Evolutionary conservation across 768 basidiomycete species (phyloP).

Genomic region (Kwoniella botswanensis): DNA sequence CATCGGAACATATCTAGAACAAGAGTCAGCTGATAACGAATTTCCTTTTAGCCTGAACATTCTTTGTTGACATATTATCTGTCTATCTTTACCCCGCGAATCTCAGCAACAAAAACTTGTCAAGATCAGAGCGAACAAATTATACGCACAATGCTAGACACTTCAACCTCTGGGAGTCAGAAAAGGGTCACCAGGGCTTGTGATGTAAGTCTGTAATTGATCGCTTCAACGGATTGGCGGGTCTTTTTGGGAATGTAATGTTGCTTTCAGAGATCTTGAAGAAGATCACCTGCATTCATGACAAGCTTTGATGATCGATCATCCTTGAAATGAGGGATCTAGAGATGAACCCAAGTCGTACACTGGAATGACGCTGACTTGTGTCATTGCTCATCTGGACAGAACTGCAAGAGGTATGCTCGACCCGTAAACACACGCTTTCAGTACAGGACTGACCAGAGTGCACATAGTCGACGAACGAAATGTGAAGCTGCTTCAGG

Average conservation of each 20-base stretch:
- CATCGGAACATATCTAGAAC: neutral
- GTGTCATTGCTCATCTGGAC: neutral
- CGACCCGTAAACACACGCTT: neutral
- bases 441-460: neutral
- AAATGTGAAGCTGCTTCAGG: slow-evolving; percentile 4
- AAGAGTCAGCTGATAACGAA: neutral
- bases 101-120: neutral
- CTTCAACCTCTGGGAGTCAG: neutral
- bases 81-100: neutral
- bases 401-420: slow-evolving; percentile 23
- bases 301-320: too few relatives aligned
- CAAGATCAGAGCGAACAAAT: neutral
- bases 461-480: slow-evolving; percentile 9
- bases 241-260: neutral
- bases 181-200: slow-evolving; percentile 13
- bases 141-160: too few relatives aligned
- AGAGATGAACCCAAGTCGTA: neutral
- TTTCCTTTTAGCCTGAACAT: neutral
- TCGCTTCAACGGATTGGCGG: neutral
- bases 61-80: neutral
- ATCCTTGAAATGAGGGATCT: neutral
- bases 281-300: neutral
- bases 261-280: neutral
- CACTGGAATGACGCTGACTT: neutral
- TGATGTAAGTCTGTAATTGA: slow-evolving; percentile 9